phyloP scores from a whole-genome alignment of 2,329 filamentous ascomycete genomes.

The Metarhizium humberi region DNA sequence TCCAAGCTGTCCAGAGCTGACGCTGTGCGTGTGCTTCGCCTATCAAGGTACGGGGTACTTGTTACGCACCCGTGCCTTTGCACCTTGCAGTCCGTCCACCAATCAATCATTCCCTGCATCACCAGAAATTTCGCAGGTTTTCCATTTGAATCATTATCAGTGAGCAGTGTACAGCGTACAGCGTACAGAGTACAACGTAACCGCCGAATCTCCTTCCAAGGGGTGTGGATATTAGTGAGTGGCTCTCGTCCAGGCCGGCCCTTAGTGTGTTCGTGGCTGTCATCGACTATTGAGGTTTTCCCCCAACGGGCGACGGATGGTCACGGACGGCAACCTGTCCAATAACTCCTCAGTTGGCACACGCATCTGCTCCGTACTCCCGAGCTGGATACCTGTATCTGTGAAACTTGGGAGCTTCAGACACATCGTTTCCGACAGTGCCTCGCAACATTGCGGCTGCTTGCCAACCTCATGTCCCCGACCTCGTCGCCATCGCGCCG shows the following conservation, averaged over 20 bases:
- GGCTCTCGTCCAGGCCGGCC: neutral
- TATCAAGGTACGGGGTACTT: too few species aligned
- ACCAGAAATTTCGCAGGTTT: neutral
- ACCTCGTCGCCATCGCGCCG: constrained; percentile 16
- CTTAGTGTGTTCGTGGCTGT: neutral
- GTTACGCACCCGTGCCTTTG: too few species aligned
- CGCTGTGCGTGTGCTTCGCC: too few species aligned
- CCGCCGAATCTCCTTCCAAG: neutral
- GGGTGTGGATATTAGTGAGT: neutral
- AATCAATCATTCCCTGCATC: too few species aligned
- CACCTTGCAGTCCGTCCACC: too few species aligned
- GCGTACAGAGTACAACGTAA: too few species aligned
- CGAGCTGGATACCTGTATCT: neutral
- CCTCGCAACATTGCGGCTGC: neutral
- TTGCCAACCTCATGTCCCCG: constrained; percentile 15
- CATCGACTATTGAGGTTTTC: neutral
- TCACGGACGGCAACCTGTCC: neutral
- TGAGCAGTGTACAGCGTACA: neutral
- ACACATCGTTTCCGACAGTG: neutral
- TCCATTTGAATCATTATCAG: neutral
- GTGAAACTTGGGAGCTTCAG: neutral
- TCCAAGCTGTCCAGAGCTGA: too few species aligned
- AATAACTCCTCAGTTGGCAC: neutral
- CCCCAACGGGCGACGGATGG: neutral
- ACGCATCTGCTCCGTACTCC: neutral